These are phyloP conservation scores for Coemansia sp. DNA, from an alignment of 192 early-diverging fungal genomes.

Conservation along the genomic window DNA sequence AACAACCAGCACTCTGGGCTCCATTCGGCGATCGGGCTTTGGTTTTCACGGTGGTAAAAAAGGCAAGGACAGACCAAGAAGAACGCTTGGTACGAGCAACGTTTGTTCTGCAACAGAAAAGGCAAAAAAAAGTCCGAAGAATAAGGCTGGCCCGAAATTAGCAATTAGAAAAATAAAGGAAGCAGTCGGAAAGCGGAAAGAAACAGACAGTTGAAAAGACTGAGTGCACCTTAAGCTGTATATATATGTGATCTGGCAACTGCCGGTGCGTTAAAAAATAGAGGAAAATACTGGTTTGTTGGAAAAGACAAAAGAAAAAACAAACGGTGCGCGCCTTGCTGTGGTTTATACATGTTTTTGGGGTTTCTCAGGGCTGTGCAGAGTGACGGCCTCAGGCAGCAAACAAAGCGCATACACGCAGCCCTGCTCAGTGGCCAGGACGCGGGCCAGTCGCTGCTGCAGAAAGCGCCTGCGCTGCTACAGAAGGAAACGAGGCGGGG, in stretches of 20 bases:
- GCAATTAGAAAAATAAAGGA: neutral
- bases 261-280: too few species aligned
- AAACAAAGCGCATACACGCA: neutral
- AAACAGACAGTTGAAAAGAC: neutral
- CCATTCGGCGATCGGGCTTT: slow-evolving; percentile 21
- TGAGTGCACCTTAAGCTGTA: too few species aligned
- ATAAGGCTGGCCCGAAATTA: neutral
- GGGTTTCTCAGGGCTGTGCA: neutral
- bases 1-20: slow-evolving; percentile 67
- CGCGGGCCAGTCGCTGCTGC: neutral
- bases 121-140: neutral
- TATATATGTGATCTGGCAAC: too few species aligned
- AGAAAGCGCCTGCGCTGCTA: neutral
- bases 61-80: neutral
- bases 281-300: too few species aligned
- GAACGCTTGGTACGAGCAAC: too few species aligned
- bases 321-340: too few species aligned
- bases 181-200: neutral
- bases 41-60: neutral
- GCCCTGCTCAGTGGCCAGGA: neutral
- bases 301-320: too few species aligned
- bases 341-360: neutral
- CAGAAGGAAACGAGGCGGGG: neutral
- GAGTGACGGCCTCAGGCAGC: neutral
- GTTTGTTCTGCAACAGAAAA: neutral